Conservation (phyloP, 1,139 yeast species). For the Kluyveromyces sp. region DNA sequence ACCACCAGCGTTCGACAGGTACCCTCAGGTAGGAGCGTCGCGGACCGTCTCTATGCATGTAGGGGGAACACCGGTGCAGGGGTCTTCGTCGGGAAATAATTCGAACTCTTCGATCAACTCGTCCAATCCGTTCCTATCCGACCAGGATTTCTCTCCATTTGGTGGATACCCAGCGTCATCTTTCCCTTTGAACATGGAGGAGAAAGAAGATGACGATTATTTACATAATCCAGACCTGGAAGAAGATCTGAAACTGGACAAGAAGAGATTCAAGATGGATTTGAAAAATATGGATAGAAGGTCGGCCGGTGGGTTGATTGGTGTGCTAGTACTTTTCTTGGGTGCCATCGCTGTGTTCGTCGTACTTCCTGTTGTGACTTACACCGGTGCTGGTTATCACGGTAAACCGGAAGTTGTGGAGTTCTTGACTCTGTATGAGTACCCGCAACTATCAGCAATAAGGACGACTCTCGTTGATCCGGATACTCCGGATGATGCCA, state of each 20-base stretch:
- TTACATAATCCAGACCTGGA: constrained; percentile 91
- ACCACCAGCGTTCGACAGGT: constrained; percentile 53
- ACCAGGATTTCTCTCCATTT: constrained; percentile 67
- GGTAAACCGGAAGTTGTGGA: constrained; percentile 35
- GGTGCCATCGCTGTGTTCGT: constrained; percentile 65
- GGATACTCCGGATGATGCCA: constrained; percentile 62
- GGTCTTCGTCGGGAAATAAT: constrained; percentile 23
- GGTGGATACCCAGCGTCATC: constrained; percentile 91
- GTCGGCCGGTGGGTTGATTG: constrained; percentile 52
- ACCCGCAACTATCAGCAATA: constrained; percentile 55
- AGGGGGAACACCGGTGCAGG: constrained; percentile 5
- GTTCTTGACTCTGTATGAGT: constrained; percentile 48
- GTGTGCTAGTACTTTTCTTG: constrained; percentile 47
- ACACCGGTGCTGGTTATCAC: constrained; percentile 50
- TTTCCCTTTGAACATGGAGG: constrained; percentile 80
- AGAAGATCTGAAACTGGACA: constrained; percentile 72
- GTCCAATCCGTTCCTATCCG: constrained; percentile 33
- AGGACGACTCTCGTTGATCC: constrained; percentile 63
- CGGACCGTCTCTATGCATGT: constrained; percentile 37
- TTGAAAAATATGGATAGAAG: constrained; percentile 53
- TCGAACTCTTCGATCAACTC: constrained; percentile 29
- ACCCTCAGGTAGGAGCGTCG: constrained; percentile 46
- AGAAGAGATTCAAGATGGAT: constrained; percentile 52
- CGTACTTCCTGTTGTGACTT: constrained; percentile 67
- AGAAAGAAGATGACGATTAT: constrained; percentile 87